A percentile compares a stretch with the other conserved stretches of the same genome.
Evolutionary conservation across 805 yeast species (phyloP).

Genomic region (Candida insectalens): DNA sequence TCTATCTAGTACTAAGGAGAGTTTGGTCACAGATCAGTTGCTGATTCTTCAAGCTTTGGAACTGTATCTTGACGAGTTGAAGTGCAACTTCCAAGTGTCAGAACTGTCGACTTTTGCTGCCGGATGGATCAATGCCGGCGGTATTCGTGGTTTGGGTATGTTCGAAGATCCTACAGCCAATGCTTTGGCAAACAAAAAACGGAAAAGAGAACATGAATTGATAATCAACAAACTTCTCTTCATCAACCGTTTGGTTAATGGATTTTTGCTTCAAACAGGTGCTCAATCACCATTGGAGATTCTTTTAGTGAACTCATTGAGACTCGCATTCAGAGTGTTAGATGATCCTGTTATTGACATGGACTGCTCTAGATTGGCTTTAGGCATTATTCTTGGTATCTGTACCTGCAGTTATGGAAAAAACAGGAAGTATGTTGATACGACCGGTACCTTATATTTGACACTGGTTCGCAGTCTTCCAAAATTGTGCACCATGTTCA

Average conservation of each 20-base stretch:
- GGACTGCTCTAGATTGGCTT: slow-evolving; percentile 56
- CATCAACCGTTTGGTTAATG: slow-evolving; percentile 42
- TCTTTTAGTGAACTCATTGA: slow-evolving; percentile 37
- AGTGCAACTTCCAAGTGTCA: slow-evolving; percentile 27
- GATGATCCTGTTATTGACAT: slow-evolving; percentile 37
- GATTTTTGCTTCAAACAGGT: slow-evolving; percentile 24
- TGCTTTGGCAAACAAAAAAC: slow-evolving; percentile 25
- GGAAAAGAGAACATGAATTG: slow-evolving; percentile 43
- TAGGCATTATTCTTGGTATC: slow-evolving; percentile 44
- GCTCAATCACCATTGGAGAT: slow-evolving; percentile 19
- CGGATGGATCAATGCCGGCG: slow-evolving; percentile 41
- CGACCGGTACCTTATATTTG: slow-evolving; percentile 29
- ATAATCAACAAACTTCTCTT: slow-evolving; percentile 51
- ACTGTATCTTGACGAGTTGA: slow-evolving; percentile 37
- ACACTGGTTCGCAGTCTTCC: slow-evolving; percentile 46
- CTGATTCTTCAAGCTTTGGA: slow-evolving; percentile 52
- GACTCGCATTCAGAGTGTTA: slow-evolving; percentile 52
- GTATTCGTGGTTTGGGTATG: slow-evolving; percentile 45
- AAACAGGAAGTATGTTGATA: slow-evolving; percentile 13
- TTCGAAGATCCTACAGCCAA: slow-evolving; percentile 21
- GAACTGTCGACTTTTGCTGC: slow-evolving; percentile 33
- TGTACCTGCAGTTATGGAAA: slow-evolving; percentile 21
- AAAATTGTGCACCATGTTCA: slow-evolving; percentile 39
- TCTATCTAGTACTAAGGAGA: slow-evolving; percentile 34
- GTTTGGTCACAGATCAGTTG: slow-evolving; percentile 53